Evolutionary conservation across 495 filamentous ascomycete species (phyloP), one percentile per base, ranked within the genome.

Genomic region (Xylaria acuta): DNA sequence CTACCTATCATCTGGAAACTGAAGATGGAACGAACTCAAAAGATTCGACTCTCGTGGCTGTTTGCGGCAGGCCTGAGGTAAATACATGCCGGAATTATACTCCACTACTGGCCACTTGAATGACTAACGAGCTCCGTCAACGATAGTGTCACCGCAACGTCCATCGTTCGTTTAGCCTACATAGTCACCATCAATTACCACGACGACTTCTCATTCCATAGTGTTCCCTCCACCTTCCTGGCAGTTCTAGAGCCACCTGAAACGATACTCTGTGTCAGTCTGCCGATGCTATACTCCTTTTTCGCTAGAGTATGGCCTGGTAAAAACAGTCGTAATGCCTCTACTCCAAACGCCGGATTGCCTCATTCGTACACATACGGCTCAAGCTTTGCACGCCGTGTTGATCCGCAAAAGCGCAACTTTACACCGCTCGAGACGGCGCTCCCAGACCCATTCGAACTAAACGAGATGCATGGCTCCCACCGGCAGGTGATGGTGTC

Each of bases 21-120:
- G 51, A 72, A 72, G 40, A 72, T 72, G 70, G 63, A 72, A 36
- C 62, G 63, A n/a, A 64, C 22, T 62, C 62, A 45, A 66, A 72
- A 72, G 63, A 2, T 72, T 16, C 51, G 70, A 51, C 70, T 72
- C 12, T 72, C 64, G 5, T 54, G 43, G 38, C 27, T 72, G 12
- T 72, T 72, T 45, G 36, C 63, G 22, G 63, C 70, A 11, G 70
- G 70, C 6, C 11, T 72, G 30, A 41, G 51, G 70, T 72, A 67
- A 18, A 11, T 40, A 11, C 32, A n/a, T 40, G 56, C 16, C 14
- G 14, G 6, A n/a, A 58, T 5, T 20, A 40, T 30, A 3, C 36
- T 22, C 38, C 22, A 27, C 3, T 12, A 22, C 38, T 40, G 11
- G 16, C 7, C 11, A 4, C 20, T n/a, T 36, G 45, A 14, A 22